These are phyloP conservation scores for Larix kaempferi DNA, from an alignment of 75 land plant species.

Conservation along the genomic window DNA sequence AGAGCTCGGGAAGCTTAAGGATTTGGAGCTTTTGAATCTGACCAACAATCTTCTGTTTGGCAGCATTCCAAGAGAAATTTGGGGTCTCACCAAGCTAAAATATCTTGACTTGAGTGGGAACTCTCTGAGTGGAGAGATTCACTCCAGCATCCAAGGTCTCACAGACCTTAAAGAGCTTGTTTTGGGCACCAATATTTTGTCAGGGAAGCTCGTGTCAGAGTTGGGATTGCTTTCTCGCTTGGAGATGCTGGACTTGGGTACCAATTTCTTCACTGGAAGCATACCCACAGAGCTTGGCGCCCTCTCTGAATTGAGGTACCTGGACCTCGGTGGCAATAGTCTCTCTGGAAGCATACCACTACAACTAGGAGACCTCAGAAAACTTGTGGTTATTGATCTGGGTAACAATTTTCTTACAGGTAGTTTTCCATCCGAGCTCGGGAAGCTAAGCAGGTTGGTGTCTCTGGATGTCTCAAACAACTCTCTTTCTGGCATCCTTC, in stretches of 20 bases:
- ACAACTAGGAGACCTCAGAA: constrained; percentile 34
- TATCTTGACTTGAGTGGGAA: constrained; percentile 22
- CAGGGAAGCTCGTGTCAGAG: constrained; percentile 3
- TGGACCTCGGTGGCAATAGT: constrained; percentile 48
- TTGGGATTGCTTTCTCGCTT: constrained; percentile 20
- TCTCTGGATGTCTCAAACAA: constrained; percentile 56
- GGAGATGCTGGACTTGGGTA: constrained; percentile 42
- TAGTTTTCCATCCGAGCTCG: constrained; percentile 40
- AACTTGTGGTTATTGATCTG: constrained; percentile 47
- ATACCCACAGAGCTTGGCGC: constrained; percentile 63
- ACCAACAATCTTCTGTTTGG: constrained; percentile 20
- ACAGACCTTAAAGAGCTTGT: not conserved
- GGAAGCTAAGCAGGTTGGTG: constrained; percentile 19
- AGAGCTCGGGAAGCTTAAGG: constrained; percentile 7
- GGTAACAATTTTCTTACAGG: constrained; percentile 59
- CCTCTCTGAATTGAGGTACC: constrained; percentile 34
- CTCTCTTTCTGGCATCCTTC: constrained; percentile 55
- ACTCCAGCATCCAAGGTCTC: constrained; percentile 8
- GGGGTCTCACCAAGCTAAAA: constrained; percentile 9
- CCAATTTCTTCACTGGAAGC: constrained; percentile 50
- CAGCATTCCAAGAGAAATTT: constrained; percentile 20
- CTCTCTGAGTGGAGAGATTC: constrained; percentile 21
- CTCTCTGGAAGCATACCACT: constrained; percentile 49
- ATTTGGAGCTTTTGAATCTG: constrained; percentile 21
- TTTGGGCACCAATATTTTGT: constrained; percentile 9